A percentile compares a stretch with the other conserved stretches of the same genome.
These are phyloP conservation scores for Xylaria multiplex DNA, from an alignment of 2,329 filamentous ascomycete genomes.

Conservation along the genomic window DNA sequence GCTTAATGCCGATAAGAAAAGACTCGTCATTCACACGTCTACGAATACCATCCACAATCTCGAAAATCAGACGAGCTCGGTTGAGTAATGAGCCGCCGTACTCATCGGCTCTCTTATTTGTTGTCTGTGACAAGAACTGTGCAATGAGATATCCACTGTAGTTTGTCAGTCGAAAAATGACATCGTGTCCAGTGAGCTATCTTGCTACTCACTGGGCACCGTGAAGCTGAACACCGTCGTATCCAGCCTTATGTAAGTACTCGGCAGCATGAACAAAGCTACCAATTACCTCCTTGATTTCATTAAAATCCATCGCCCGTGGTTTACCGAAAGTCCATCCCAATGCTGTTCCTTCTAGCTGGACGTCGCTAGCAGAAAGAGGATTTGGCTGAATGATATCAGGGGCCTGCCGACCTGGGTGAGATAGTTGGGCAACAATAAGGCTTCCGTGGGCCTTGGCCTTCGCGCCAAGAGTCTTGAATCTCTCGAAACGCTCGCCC, in stretches of 20 bases:
- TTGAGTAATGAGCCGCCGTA: conserved; percentile 65
- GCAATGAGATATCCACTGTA: conserved; percentile 63
- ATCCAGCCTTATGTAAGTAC: conserved; percentile 42
- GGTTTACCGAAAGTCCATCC: conserved; percentile 56
- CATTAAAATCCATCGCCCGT: conserved; percentile 39
- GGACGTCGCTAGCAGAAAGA: conserved; percentile 54
- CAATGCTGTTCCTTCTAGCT: conserved; percentile 55
- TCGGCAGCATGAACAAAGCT: conserved; percentile 41
- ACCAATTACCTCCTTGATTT: conserved; percentile 37
- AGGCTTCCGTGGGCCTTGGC: conserved; percentile 65
- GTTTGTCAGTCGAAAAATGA: not conserved
- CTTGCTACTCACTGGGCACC: conserved; percentile 64
- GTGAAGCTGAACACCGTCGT: conserved; percentile 57
- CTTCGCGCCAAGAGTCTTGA: conserved; percentile 60
- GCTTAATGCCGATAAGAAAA: conserved; percentile 35
- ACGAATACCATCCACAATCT: conserved; percentile 60
- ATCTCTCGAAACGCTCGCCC: conserved; percentile 64
- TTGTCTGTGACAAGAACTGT: conserved; percentile 63
- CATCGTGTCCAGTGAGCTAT: conserved; percentile 55
- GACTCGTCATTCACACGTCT: conserved; percentile 28
- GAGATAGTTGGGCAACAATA: conserved; percentile 68
- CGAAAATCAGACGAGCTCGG: conserved; percentile 61
- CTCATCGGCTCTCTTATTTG: conserved; percentile 64
- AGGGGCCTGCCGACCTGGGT: conserved; percentile 67
- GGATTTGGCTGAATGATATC: conserved; percentile 50